Evolutionary conservation across 2,329 filamentous ascomycete genomes (phyloP), one percentile per base, ranked within the genome.

Genomic region (Scedosporium dehoogii): DNA sequence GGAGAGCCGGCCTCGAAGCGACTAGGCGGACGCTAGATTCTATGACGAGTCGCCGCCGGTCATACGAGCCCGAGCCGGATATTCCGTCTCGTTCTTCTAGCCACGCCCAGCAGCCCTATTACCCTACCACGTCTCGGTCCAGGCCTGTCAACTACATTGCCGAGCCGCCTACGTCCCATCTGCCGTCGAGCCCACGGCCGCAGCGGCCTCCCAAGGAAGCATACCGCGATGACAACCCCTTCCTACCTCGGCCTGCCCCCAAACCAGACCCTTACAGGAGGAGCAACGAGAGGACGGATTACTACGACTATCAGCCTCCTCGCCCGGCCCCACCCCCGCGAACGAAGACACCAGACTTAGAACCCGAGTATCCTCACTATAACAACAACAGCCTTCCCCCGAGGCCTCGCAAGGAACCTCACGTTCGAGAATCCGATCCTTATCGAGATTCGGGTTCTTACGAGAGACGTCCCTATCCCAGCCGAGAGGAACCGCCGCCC

Each of bases 121-220:
- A 88, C 66, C 85, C 85, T 0, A 79, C 81, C 0, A 81, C 87
- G 42, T 73, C 76, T 5, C 83, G 76, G 67, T 78, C 83, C 1
- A 70, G 75, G 27, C 78, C 82, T 0, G 68, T 85, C 1, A 72
- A 74, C 4, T 83, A 81, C 63, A 74, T 77, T 14, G 67, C 68
- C 25, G 67, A 62, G 16, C 48, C 10, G 27, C 53, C 33, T 9
- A 5, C 23, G 21, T 42, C 46, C 3, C 59, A 55, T 12, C 18
- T 12, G 9, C 27, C 60, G 27, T 23, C 38, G 14, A 48, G 33
- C 38, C 21, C 21, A 9, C 51, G 60, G 18, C 74, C 77, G 10
- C 69, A 66, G 4, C 68, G 69, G 55, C 72, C 75, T 29, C 73
- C 74, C 1, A 70, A 72, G 44, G 68, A 73, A 27, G 65, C 68